Conservation (phyloP, 2,329 filamentous ascomycete species). For the Colletotrichum horii region DNA sequence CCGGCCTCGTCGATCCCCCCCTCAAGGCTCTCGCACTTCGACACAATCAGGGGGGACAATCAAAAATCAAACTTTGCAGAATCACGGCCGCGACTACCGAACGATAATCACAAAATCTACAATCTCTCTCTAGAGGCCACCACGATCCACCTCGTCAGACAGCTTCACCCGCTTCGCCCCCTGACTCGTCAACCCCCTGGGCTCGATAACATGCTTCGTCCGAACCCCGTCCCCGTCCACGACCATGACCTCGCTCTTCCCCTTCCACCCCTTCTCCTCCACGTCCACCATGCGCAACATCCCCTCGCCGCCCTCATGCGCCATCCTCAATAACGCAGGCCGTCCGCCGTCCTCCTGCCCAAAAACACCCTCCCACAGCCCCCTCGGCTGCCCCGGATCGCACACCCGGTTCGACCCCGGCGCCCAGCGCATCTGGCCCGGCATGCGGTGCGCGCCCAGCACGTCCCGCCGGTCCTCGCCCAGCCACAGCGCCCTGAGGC, state of each 20-base stretch:
- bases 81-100: background rate
- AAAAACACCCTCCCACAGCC: background rate
- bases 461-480: conserved; percentile 49
- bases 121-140: too few species aligned
- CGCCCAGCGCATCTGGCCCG: conserved; percentile 34
- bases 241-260: conserved; percentile 12
- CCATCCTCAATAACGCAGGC: conserved; percentile 15
- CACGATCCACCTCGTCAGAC: background rate
- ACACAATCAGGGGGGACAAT: background rate
- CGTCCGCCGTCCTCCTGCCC: background rate
- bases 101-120: background rate
- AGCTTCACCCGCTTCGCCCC: background rate
- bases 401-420: conserved; percentile 16
- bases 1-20: background rate
- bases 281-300: conserved; percentile 1
- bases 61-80: background rate
- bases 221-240: background rate
- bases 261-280: conserved; percentile 16
- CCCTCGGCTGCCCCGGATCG: conserved; percentile 1
- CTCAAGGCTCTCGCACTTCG: background rate
- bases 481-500: conserved; percentile 38
- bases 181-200: background rate
- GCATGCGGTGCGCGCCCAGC: conserved; percentile 43
- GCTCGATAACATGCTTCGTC: conserved; percentile 10
- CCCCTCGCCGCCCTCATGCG: background rate